Conservation (phyloP, 495 filamentous ascomycete species). For the Filosporella fistucella region DNA sequence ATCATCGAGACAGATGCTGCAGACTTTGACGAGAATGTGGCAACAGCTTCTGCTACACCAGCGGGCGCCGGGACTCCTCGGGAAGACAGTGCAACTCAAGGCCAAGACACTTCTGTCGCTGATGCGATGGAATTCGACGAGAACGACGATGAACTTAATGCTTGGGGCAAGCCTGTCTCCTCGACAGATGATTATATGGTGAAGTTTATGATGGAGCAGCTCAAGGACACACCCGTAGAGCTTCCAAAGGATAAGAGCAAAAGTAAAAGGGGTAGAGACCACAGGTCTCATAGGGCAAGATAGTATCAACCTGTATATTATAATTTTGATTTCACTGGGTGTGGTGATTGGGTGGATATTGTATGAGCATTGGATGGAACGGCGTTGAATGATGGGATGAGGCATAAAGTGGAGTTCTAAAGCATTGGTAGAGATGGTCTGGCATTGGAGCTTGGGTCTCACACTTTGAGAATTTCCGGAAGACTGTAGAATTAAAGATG, state of each 20-base stretch:
- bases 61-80: conserved; percentile 31
- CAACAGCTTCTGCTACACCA: conserved; percentile 36
- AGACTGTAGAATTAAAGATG: no score
- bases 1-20: conserved; percentile 79
- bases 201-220: conserved; percentile 66
- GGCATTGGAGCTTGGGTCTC: no score
- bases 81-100: conserved; percentile 11
- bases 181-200: conserved; percentile 85
- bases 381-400: no score
- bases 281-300: conserved; percentile 23
- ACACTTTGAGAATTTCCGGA: no score
- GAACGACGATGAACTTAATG: conserved; percentile 46
- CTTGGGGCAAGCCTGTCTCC: conserved; percentile 49
- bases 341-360: no score
- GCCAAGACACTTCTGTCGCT: conserved; percentile 17
- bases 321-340: no score
- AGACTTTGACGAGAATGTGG: conserved; percentile 78
- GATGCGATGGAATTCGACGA: conserved; percentile 21
- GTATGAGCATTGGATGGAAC: no score
- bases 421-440: no score
- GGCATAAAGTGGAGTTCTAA: no score
- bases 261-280: conserved; percentile 73
- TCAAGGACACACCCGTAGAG: conserved; percentile 73
- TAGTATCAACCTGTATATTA: no score
- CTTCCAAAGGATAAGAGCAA: conserved; percentile 77